phyloP scores from a whole-genome alignment of 805 yeast species.

The Alloascoidea africana region DNA sequence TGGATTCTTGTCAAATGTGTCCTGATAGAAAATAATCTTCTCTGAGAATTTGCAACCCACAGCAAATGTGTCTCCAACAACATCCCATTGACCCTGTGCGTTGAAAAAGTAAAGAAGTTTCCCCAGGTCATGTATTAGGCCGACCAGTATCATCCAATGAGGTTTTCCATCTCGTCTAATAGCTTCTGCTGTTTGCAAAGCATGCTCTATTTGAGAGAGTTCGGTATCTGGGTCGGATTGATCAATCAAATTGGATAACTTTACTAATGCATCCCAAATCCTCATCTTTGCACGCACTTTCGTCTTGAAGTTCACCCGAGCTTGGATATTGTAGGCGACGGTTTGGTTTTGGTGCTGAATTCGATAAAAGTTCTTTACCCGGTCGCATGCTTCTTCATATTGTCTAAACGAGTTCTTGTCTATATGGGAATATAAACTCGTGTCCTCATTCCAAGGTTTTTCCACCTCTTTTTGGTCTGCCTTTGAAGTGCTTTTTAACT shows the following conservation, averaged over 20 bases:
- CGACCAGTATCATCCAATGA: constrained; percentile 64
- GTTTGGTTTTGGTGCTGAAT: constrained; percentile 61
- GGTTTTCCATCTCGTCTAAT: constrained; percentile 54
- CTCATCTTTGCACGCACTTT: constrained; percentile 52
- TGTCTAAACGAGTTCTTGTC: constrained; percentile 36
- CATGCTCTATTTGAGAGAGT: constrained; percentile 61
- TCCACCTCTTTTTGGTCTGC: background rate
- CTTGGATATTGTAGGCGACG: constrained; percentile 58
- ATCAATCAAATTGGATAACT: constrained; percentile 45
- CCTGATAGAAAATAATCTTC: constrained; percentile 38
- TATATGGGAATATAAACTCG: constrained; percentile 9
- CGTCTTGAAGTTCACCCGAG: constrained; percentile 55
- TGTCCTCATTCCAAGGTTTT: constrained; percentile 8
- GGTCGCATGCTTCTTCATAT: constrained; percentile 51
- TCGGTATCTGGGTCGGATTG: constrained; percentile 69
- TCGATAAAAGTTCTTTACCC: constrained; percentile 49
- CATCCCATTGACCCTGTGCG: constrained; percentile 69
- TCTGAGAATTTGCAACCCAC: constrained; percentile 55
- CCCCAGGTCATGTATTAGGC: constrained; percentile 58
- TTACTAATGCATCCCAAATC: constrained; percentile 56
- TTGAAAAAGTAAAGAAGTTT: constrained; percentile 55
- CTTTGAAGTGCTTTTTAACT: background rate
- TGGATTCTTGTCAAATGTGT: constrained; percentile 43
- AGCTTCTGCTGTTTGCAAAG: constrained; percentile 64
- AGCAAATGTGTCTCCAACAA: constrained; percentile 67